Percentiles rank a stretch among this genome's conserved stretches.
Conservation (phyloP, 495 filamentous ascomycete genomes). For the Penicillium salamii region DNA sequence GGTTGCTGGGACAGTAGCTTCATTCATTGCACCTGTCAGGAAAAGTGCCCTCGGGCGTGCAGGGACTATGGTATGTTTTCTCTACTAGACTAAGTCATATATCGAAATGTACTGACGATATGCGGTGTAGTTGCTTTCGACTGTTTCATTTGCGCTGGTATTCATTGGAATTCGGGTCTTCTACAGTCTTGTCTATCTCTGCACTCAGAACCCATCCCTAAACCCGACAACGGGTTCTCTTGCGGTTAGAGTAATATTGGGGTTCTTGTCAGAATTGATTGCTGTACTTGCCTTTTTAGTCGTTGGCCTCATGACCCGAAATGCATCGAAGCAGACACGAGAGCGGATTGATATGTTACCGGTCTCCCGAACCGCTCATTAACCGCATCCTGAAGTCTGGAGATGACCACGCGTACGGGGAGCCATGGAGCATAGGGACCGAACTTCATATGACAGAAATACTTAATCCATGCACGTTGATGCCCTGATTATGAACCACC, state of each 20-base stretch:
- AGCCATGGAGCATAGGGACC: too few relatives aligned
- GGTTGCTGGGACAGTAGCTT: not conserved
- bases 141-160: not conserved
- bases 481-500: too few relatives aligned
- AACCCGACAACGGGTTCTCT: slow-evolving; percentile 7
- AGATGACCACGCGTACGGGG: too few relatives aligned
- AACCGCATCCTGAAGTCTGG: too few relatives aligned
- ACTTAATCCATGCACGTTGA: too few relatives aligned
- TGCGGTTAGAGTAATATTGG: slow-evolving; percentile 1
- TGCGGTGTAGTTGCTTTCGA: not conserved
- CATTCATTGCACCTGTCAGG: not conserved
- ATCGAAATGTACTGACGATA: not conserved
- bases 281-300: not conserved
- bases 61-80: not conserved
- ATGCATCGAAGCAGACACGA: too few relatives aligned
- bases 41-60: not conserved
- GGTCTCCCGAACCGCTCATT: too few relatives aligned
- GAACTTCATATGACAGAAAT: too few relatives aligned
- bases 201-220: slow-evolving; percentile 1
- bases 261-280: slow-evolving; percentile 6
- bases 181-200: slow-evolving; percentile 9
- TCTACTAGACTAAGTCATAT: not conserved
- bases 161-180: slow-evolving; percentile 8
- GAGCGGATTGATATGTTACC: too few relatives aligned
- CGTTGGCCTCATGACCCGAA: too few relatives aligned